Base-by-base conservation (phyloP, 192 early-diverging fungal genomes). In the Chytriomyces sp. region DNA sequence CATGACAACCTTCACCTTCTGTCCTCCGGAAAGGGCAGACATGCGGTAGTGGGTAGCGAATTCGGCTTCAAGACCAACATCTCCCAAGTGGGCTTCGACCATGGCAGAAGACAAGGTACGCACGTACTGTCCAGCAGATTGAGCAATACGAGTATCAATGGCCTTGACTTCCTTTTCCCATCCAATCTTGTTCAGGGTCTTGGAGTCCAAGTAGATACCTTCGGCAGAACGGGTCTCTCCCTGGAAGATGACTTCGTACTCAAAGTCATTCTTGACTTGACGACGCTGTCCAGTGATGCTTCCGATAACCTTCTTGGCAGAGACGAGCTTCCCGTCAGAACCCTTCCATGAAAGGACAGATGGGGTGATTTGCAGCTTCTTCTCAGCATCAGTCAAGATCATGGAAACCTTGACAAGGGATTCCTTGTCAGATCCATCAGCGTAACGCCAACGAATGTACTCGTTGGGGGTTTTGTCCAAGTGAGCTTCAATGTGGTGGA, bases 1-100 rank as follows among this genome's bases (percentile, higher is more conserved):
- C 77, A 94, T 89, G 35, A 94, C 93, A 50, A 94, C 92, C 86
- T 94, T 94, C 70, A 94, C 93, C 78, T 93, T 94, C 83, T 93
- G 93, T 66, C 93, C 93, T 49, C 91, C 93, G 50, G 91, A 92
- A n/a, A 94, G 85, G 63, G 89, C 89, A 72, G 86, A 84, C 67
- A 94, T 93, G 78, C 89, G 87, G 77, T 88, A 88, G 82, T 93
- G 92, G 64, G 91, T 89, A 44, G 89, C 91, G 82, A 94, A 93
- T 76, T 94, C 91, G 43, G 91, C 82, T 68, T 90, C 88, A 71
- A 94, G 84, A 79, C 93, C 93, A 65, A 93, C 86, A 80, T 94
- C 93, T 26, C 80, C 82, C 69, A 92, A 83, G 76, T 93, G 92
- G 59, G 89, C 83, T 77, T 92, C 91, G 69, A 93, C 91, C 48